phyloP scores from a whole-genome alignment of 768 basidiomycete species.

The Hemileccinum impolitum region DNA sequence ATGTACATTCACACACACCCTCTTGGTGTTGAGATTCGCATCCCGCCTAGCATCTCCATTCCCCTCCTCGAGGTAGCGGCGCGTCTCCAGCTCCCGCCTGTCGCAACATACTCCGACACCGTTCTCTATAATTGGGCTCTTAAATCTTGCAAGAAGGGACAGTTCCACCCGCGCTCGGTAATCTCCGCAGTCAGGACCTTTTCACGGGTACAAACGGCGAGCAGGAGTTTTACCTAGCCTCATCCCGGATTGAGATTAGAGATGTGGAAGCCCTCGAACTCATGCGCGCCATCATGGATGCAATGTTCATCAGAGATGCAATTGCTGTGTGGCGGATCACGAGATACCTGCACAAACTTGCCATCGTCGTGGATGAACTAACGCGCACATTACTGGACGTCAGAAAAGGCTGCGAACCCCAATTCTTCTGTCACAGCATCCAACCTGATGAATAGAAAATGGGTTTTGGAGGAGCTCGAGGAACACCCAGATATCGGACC shows the following conservation, averaged over 20 bases:
- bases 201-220: conserved; percentile 84
- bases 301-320: conserved; percentile 74
- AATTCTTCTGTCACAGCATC: conserved; percentile 65
- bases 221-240: conserved; percentile 83
- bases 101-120: conserved; percentile 88
- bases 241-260: conserved; percentile 80
- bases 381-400: conserved; percentile 58
- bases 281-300: conserved; percentile 85
- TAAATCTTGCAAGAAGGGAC: conserved; percentile 25
- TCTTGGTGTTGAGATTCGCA: conserved; percentile 45
- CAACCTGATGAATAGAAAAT: conserved; percentile 49
- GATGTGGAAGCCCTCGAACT: conserved; percentile 83
- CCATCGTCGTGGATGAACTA: conserved; percentile 62
- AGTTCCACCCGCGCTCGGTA: conserved; percentile 43
- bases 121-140: conserved; percentile 84
- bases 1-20: conserved; percentile 72
- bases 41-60: conserved; percentile 68
- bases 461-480: conserved; percentile 62
- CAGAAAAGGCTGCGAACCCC: conserved; percentile 67
- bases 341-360: conserved; percentile 61
- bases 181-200: conserved; percentile 60
- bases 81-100: conserved; percentile 76
- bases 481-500: conserved; percentile 39
- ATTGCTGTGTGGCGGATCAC: conserved; percentile 62
- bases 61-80: conserved; percentile 72